Conservation (phyloP, 306 rosid genomes). For the Dalbergia cultrata region DNA sequence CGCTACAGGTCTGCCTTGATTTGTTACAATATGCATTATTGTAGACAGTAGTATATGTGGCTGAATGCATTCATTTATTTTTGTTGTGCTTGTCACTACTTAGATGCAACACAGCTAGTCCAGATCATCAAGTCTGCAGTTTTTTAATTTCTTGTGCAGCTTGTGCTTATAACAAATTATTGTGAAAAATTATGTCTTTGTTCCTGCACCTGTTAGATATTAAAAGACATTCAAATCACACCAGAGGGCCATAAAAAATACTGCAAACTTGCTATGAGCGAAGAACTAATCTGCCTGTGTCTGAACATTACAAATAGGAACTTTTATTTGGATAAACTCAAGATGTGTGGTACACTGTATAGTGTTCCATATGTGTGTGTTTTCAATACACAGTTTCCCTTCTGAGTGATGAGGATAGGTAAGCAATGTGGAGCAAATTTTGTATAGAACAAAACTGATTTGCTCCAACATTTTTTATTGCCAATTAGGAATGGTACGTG, state of each 20-base stretch:
- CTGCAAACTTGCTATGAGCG: constrained; percentile 17
- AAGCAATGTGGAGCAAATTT: not conserved
- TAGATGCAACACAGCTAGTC: not conserved
- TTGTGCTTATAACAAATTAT: constrained; percentile 15
- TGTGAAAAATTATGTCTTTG: not conserved
- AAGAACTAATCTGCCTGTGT: constrained; percentile 28
- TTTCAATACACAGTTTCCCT: constrained; percentile 15
- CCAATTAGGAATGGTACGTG: too few species aligned
- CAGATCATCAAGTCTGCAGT: constrained; percentile 16
- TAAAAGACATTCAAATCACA: not conserved
- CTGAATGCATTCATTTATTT: constrained; percentile 23
- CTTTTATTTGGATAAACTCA: not conserved
- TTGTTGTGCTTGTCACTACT: not conserved
- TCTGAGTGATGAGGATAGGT: not conserved
- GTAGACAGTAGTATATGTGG: constrained; percentile 3
- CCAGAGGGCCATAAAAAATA: not conserved
- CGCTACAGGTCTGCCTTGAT: constrained; percentile 78
- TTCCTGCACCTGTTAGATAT: constrained; percentile 18
- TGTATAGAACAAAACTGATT: too few species aligned
- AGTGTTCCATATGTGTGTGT: not conserved
- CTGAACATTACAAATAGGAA: constrained; percentile 1
- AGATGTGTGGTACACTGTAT: constrained; percentile 22
- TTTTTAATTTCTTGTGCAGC: constrained; percentile 26
- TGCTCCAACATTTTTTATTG: too few species aligned
- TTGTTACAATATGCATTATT: constrained; percentile 22